Base-by-base conservation (phyloP, 345 rosid genomes). In the Eucalyptus erythrocorys region DNA sequence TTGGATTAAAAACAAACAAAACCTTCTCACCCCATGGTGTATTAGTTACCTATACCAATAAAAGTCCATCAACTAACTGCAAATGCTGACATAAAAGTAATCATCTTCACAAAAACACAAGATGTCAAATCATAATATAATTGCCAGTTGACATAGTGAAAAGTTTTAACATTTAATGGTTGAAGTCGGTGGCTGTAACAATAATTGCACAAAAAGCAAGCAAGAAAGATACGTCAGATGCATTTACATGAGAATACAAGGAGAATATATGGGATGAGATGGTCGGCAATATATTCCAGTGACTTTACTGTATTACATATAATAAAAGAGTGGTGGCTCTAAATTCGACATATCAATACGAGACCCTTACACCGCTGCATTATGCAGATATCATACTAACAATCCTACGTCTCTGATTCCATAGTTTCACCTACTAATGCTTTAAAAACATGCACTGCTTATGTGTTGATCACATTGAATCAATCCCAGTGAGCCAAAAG, bases 1-100 rank as follows among this genome's bases (percentile, higher is more conserved):
- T 90, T 51, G 98, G 98, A 42, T 96, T 76, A 93, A 97, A 97
- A 80, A 94, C 96, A 92, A 96, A 97, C 4, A 87, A 89, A 49
- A 95, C 98, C 59, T 97, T 92, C 90, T 97, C 99, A 14, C 96
- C 98, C 99, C 99, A 97, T 15, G 99, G 99, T 37, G 98, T 96
- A 90, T 96, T 97, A 47, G 99, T 97, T 87, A 97, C 99, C 99
- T 96, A 88, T 82, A 37, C 55, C 68, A 91, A 90, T 16, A 89
- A 89, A 88, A 32, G 6, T 50, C 42, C 37, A 64, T 37, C 84
- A 81, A 22, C 79, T 43, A 37, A 87, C 76, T n/a, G 80, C 48
- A 87, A 37, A 68, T 42, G 34, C 34, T 48, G 45, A 47, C 68
- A 4, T 6, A 48, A 59, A 68, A 3, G 40, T 13, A 37, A 87